Conservation (phyloP, 768 basidiomycete genomes). For the Mycena vitilis region DNA sequence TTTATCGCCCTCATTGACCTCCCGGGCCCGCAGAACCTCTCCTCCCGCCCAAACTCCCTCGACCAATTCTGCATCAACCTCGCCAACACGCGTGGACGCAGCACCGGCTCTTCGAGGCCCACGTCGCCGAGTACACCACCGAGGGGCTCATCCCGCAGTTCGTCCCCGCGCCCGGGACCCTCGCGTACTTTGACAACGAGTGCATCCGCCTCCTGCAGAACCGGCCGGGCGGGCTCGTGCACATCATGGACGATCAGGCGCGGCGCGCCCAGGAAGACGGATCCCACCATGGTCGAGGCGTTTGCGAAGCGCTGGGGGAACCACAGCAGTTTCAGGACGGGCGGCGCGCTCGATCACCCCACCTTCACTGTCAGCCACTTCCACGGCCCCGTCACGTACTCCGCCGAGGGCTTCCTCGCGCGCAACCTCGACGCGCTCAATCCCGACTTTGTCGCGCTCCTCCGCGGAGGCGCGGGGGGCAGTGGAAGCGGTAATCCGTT, state of each 20-base stretch:
- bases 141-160: slow-evolving; percentile 78
- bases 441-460: too few species aligned
- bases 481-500: slow-evolving; percentile 85
- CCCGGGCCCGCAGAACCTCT: slow-evolving; percentile 92
- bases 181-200: slow-evolving; percentile 92
- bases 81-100: slow-evolving; percentile 89
- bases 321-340: slow-evolving; percentile 91
- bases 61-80: slow-evolving; percentile 98
- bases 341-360: slow-evolving; percentile 74
- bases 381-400: slow-evolving; percentile 92
- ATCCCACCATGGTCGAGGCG: slow-evolving; percentile 94
- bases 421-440: slow-evolving; percentile 90
- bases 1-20: slow-evolving; percentile 96
- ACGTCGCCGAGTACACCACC: slow-evolving; percentile 83
- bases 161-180: slow-evolving; percentile 65
- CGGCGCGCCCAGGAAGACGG: slow-evolving; percentile 90
- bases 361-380: slow-evolving; percentile 95
- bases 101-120: slow-evolving; percentile 81
- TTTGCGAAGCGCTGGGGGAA: slow-evolving; percentile 95
- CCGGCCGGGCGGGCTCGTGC: slow-evolving; percentile 89
- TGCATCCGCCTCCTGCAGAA: slow-evolving; percentile 89
- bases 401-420: slow-evolving; percentile 89
- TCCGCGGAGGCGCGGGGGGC: background rate
- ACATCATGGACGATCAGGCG: slow-evolving; percentile 98
- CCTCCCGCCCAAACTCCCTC: slow-evolving; percentile 88